These are phyloP conservation scores for Aleurites moluccanus DNA, from an alignment of 441 rosid genomes.

Conservation along the genomic window DNA sequence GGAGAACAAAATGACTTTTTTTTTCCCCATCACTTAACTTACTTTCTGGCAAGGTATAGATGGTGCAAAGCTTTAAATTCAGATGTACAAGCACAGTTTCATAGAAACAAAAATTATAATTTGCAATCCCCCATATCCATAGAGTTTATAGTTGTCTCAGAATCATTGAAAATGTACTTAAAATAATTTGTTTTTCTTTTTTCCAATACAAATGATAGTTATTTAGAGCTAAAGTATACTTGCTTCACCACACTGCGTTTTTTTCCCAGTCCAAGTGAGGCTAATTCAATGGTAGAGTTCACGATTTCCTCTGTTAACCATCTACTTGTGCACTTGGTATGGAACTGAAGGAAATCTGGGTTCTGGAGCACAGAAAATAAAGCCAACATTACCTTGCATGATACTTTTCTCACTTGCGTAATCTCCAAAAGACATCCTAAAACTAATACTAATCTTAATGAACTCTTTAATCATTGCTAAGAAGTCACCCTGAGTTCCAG, in stretches of 20 bases:
- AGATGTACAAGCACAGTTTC: not conserved
- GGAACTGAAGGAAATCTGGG: not conserved
- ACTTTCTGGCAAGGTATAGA: not conserved
- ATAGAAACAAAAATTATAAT: not conserved
- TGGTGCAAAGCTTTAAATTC: not conserved
- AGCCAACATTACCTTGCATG: not conserved
- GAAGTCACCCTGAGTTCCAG: constrained; percentile 4
- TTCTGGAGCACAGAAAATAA: not conserved
- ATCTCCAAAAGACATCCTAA: not conserved
- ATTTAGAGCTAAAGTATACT: not conserved
- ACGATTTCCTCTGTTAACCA: not conserved
- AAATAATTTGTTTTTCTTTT: not conserved
- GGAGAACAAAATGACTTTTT: not conserved
- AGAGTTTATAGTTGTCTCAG: not conserved
- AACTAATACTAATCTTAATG: not conserved
- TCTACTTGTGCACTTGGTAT: not conserved
- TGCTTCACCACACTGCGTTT: not conserved
- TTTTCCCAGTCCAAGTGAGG: not conserved
- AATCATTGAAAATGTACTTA: not conserved
- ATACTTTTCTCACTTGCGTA: not conserved
- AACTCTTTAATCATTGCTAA: not conserved
- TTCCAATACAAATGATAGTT: not conserved
- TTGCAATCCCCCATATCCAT: not conserved
- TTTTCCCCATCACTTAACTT: not conserved
- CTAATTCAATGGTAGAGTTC: not conserved